Percentiles rank a stretch among this genome's conserved stretches.
Evolutionary conservation across 2,329 filamentous ascomycete species (phyloP).

Genomic region (Ophiostoma himal-ulmi): DNA sequence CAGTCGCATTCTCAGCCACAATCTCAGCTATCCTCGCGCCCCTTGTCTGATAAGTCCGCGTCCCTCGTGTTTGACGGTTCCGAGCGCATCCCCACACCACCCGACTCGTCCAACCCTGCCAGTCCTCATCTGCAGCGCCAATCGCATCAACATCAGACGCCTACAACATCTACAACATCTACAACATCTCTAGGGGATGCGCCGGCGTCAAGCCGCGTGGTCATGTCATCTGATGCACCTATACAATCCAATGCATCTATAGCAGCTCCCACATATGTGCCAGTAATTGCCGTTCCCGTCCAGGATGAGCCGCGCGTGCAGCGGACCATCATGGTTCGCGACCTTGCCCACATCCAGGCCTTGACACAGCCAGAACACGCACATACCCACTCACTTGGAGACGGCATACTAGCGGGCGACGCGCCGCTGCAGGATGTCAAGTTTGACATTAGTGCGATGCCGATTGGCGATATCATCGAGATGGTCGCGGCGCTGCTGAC

Average conservation of each 20-base stretch:
- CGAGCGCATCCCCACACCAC: slow-evolving; percentile 31
- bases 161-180: not conserved
- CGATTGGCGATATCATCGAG: slow-evolving; percentile 93
- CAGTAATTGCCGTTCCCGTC: slow-evolving; percentile 27
- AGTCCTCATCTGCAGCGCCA: slow-evolving; percentile 1
- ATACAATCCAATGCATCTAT: not conserved
- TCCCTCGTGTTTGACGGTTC: not conserved
- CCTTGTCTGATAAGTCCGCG: not conserved
- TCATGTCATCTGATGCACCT: not conserved
- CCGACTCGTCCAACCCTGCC: slow-evolving; percentile 31
- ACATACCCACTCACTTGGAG: slow-evolving; percentile 39
- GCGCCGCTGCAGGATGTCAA: slow-evolving; percentile 51
- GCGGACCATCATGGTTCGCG: slow-evolving; percentile 69
- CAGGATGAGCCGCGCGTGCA: slow-evolving; percentile 36
- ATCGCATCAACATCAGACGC: not conserved
- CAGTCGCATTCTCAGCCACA: not conserved
- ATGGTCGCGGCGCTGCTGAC: slow-evolving; percentile 96
- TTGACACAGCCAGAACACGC: slow-evolving; percentile 72
- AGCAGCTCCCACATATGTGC: slow-evolving; percentile 17
- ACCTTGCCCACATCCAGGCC: slow-evolving; percentile 84
- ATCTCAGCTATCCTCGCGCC: not conserved
- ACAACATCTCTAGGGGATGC: slow-evolving; percentile 41
- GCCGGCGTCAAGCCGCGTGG: slow-evolving; percentile 40
- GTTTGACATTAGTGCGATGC: slow-evolving; percentile 97
- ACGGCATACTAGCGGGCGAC: slow-evolving; percentile 44